Conservation (phyloP, 169 alveolate genomes). For the Cryptosporidium canis region DNA sequence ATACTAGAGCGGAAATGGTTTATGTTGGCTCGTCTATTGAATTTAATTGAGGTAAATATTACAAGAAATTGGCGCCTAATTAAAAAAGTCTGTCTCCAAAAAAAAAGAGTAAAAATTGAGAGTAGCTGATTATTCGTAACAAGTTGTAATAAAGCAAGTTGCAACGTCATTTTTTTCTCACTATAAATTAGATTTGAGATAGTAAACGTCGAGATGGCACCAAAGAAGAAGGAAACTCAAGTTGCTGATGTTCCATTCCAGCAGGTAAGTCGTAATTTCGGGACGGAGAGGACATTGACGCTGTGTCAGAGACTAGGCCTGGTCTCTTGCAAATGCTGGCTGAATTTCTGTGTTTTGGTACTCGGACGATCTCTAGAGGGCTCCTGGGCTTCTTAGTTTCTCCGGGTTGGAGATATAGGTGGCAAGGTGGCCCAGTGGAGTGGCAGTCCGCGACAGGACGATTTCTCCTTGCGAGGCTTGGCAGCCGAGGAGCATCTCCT, state of each 20-base stretch:
- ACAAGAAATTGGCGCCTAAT: constrained; percentile 6
- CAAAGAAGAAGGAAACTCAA: constrained; percentile 68
- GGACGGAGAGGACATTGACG: not conserved
- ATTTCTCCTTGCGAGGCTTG: too few relatives aligned
- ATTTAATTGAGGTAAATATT: not conserved
- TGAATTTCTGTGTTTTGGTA: not conserved
- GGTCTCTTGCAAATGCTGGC: not conserved
- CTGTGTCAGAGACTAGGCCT: not conserved
- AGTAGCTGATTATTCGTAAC: not conserved
- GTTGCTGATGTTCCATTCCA: constrained; percentile 72
- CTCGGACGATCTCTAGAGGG: not conserved
- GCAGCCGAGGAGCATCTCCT: too few relatives aligned
- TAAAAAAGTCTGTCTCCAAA: constrained; percentile 26
- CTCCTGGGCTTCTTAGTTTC: not conserved
- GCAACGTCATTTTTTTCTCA: not conserved
- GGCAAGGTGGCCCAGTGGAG: too few relatives aligned
- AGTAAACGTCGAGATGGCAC: constrained; percentile 35
- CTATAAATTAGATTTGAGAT: not conserved
- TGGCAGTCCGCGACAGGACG: too few relatives aligned
- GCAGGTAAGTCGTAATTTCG: constrained; percentile 42
- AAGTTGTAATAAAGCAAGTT: not conserved
- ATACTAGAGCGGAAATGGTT: not conserved
- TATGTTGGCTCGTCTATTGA: not conserved
- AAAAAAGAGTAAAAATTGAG: not conserved
- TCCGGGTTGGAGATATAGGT: not conserved